Evolutionary conservation across 495 filamentous ascomycete genomes (phyloP).

Genomic region (Penicillium desertorum): DNA sequence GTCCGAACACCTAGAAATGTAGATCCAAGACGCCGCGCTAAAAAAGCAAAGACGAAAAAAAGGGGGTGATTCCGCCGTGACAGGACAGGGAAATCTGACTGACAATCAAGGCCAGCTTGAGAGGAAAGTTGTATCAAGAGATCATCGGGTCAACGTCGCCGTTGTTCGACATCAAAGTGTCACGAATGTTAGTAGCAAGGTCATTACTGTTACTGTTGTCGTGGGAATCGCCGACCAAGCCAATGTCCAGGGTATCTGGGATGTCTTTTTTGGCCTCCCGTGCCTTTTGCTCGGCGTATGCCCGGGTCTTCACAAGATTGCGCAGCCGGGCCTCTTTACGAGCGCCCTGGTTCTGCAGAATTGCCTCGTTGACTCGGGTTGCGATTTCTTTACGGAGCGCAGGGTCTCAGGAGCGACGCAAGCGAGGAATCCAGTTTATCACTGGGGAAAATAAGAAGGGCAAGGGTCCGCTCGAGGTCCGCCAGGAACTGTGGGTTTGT

Average conservation of each 20-base stretch:
- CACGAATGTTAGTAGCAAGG: conserved; percentile 30
- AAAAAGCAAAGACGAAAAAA: conserved; percentile 6
- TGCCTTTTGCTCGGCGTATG: conserved; percentile 81
- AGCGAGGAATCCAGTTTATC: conserved; percentile 75
- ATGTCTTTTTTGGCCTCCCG: conserved; percentile 71
- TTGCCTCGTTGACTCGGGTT: conserved; percentile 79
- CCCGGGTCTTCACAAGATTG: conserved; percentile 73
- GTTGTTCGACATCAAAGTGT: conserved; percentile 47
- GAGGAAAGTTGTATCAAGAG: conserved; percentile 31
- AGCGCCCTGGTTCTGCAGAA: conserved; percentile 68
- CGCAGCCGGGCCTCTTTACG: conserved; percentile 77
- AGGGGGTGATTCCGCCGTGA: neutral
- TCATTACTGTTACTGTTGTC: conserved; percentile 35
- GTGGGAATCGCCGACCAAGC: conserved; percentile 52
- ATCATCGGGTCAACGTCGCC: conserved; percentile 62
- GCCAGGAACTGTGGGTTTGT: conserved; percentile 77
- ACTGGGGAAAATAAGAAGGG: conserved; percentile 80
- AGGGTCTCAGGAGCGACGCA: conserved; percentile 72
- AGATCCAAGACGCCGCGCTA: conserved; percentile 23
- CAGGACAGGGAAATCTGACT: neutral
- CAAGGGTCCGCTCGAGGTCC: conserved; percentile 90
- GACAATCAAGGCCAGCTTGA: conserved; percentile 1
- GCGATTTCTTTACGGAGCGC: conserved; percentile 79
- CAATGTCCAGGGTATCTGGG: conserved; percentile 69
- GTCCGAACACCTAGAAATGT: conserved; percentile 4